Evolutionary conservation across 352 stramenopile genomes (phyloP), one percentile per base, ranked within the genome.

Genomic region (Phytophthora sojae): DNA sequence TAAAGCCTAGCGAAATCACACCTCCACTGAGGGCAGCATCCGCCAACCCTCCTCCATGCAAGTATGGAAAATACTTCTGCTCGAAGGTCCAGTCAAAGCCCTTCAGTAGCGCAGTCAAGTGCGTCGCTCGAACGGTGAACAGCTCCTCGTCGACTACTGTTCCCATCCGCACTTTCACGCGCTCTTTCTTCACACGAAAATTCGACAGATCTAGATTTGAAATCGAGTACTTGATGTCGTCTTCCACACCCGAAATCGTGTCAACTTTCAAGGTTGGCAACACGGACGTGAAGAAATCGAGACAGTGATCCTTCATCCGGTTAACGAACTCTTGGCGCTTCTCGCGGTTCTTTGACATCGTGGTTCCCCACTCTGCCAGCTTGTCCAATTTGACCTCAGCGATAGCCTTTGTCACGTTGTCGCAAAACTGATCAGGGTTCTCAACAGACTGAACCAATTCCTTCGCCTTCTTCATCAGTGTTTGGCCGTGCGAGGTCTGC

Each of bases 271-370:
- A 93, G 35, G 87, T 88, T 30, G 89, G 89, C 21, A 96, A 64
- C 21, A 96, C 89, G 0, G 89, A 96, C 66, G 88, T 92, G 60
- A 96, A 92, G 50, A 96, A 96, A 64, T 96, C 87, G 6, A 96
- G 75, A 39, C 87, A 95, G 50, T 94, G 83, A 57, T 96, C 81
- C 54, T 96, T 96, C 65, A 96, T 78, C 19, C 78, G 80, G 64
- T 96, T 79, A 15, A 95, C 77, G 45, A 95, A 93, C 50, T 85
- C 82, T 64, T 96, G 89, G 2, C 89, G 80, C 57, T 93, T 93
- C 51, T 90, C 75, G 5, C 75, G 69, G 52, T 93, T 83, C 21
- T 71, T 84, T 25, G 85, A 81, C 29, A 96, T 66, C 19, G 83
- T 88, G 23, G 19, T 85, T 11, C 84, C 85, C 86, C 88, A 94